A percentile compares a stretch with the other conserved stretches of the same genome.
Conservation (phyloP, 805 yeast species). For the Pichia membranifaciens region DNA sequence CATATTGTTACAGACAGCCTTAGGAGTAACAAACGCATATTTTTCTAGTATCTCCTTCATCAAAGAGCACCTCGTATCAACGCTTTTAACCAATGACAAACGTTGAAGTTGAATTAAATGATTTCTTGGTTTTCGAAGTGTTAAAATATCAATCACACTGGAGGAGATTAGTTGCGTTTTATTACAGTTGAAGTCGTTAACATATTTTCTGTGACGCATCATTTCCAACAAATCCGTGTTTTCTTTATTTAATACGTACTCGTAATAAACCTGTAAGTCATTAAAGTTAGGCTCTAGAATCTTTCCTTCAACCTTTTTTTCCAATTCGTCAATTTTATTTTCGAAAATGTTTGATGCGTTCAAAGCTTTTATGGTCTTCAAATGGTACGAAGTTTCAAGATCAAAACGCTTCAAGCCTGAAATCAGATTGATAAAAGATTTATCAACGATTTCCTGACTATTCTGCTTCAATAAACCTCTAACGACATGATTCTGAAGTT, state of each 20-base stretch:
- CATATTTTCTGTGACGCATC: conserved; percentile 50
- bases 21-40: conserved; percentile 84
- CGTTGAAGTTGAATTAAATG: conserved; percentile 26
- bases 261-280: conserved; percentile 54
- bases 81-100: conserved; percentile 36
- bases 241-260: conserved; percentile 46
- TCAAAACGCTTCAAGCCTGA: conserved; percentile 24
- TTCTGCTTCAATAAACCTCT: conserved; percentile 25
- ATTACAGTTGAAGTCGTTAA: conserved; percentile 61
- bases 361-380: conserved; percentile 37
- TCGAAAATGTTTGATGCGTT: conserved; percentile 44
- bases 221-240: conserved; percentile 47
- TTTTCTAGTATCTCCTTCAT: conserved; percentile 56
- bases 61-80: conserved; percentile 33
- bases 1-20: conserved; percentile 72
- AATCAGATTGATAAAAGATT: conserved; percentile 57
- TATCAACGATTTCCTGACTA: conserved; percentile 31
- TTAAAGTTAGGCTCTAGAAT: conserved; percentile 27
- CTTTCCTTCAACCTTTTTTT: conserved; percentile 30
- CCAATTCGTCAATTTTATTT: conserved; percentile 39
- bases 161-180: conserved; percentile 64
- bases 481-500: conserved; percentile 36
- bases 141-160: conserved; percentile 43
- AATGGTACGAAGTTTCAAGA: conserved; percentile 36
- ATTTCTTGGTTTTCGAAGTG: conserved; percentile 27